phyloP scores from a whole-genome alignment of 2,329 filamentous ascomycete genomes.

The Sporothrix phasma region DNA sequence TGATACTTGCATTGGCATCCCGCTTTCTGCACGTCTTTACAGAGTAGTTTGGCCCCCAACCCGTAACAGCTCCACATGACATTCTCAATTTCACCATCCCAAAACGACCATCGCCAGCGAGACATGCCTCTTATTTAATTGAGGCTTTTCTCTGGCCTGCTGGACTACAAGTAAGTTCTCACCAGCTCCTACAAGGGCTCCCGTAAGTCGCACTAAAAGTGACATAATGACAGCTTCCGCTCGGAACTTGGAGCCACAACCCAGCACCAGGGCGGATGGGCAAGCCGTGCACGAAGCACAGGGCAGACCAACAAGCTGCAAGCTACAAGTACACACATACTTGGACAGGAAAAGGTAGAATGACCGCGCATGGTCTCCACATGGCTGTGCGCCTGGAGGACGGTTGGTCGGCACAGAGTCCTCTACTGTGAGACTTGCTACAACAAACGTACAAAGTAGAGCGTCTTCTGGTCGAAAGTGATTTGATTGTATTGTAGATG shows the following conservation, averaged over 20 bases:
- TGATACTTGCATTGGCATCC: too few species aligned
- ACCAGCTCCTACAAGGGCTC: too few species aligned
- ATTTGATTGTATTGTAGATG: too few species aligned
- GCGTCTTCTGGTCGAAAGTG: not conserved
- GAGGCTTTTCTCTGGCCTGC: too few species aligned
- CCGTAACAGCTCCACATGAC: not conserved
- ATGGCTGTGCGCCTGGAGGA: not conserved
- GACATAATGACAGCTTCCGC: not conserved
- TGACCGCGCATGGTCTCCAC: not conserved
- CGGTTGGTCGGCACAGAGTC: not conserved
- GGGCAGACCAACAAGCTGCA: not conserved
- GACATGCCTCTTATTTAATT: too few species aligned
- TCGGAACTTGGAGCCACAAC: not conserved
- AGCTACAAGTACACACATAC: too few species aligned
- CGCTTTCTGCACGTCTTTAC: too few species aligned
- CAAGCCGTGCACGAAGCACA: not conserved
- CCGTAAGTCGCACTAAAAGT: not conserved
- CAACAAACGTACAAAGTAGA: not conserved
- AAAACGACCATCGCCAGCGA: too few species aligned
- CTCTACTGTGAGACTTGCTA: too few species aligned
- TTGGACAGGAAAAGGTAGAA: too few species aligned
- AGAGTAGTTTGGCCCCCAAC: not conserved
- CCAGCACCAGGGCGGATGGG: slow-evolving; percentile 2
- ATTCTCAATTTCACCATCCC: too few species aligned
- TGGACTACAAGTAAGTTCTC: too few species aligned